A percentile compares a stretch with the other conserved stretches of the same genome.
These are phyloP conservation scores for Pistacia atlantica DNA, from an alignment of 345 rosid species.

Conservation along the genomic window DNA sequence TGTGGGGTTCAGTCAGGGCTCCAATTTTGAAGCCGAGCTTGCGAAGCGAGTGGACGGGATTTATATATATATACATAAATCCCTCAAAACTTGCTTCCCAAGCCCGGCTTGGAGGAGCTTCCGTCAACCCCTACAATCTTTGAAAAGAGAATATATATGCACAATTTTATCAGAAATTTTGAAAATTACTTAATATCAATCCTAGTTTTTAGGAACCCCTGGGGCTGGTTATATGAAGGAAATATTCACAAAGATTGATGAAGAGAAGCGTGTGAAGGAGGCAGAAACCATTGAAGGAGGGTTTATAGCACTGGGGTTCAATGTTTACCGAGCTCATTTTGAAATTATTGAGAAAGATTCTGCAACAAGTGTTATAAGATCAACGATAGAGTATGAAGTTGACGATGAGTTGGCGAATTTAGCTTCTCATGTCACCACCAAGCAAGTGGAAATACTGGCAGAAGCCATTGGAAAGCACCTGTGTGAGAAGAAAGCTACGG, in stretches of 20 bases:
- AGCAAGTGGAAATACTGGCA: constrained; percentile 22
- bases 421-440: constrained; percentile 21
- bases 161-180: background rate
- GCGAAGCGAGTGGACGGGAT: too few relatives aligned
- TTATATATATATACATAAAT: too few relatives aligned
- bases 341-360: constrained; percentile 46
- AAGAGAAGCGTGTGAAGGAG: constrained; percentile 40
- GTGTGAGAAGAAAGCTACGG: background rate
- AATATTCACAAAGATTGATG: constrained; percentile 29
- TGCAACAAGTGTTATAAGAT: constrained; percentile 25
- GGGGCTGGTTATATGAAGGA: constrained; percentile 35
- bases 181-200: background rate
- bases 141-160: too few relatives aligned
- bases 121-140: too few relatives aligned
- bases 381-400: constrained; percentile 32
- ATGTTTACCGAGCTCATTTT: constrained; percentile 10
- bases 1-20: too few relatives aligned
- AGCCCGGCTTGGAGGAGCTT: too few relatives aligned
- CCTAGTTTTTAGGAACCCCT: constrained; percentile 27
- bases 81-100: too few relatives aligned
- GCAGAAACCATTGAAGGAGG: constrained; percentile 42
- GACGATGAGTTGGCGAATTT: constrained; percentile 31
- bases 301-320: constrained; percentile 29
- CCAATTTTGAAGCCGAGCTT: too few relatives aligned
- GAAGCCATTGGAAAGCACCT: constrained; percentile 33